Conservation (phyloP, 192 early-diverging fungal species). For the Dimargaris cristalligena region DNA sequence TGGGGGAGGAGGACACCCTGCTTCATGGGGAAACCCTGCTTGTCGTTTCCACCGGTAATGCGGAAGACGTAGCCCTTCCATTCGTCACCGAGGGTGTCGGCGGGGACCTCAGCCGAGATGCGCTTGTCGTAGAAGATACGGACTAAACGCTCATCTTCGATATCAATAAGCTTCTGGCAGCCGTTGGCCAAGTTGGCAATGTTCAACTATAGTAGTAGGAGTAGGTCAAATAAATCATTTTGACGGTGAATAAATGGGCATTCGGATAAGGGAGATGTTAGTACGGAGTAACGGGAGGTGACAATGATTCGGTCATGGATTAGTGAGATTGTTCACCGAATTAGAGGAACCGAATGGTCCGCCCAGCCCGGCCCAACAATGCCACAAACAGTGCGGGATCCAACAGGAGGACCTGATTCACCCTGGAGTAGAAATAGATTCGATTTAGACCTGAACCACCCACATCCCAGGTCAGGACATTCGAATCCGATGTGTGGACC, state of each 20-base stretch:
- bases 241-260: background rate
- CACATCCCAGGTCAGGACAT: too few species aligned
- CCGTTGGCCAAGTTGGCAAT: constrained; percentile 97
- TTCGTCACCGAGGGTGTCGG: constrained; percentile 92
- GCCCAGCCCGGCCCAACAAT: too few species aligned
- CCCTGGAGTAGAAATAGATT: too few species aligned
- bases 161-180: constrained; percentile 93
- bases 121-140: constrained; percentile 98
- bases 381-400: too few species aligned
- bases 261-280: background rate
- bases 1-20: constrained; percentile 78
- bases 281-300: background rate
- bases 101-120: constrained; percentile 89
- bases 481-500: too few species aligned
- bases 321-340: background rate
- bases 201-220: constrained; percentile 62
- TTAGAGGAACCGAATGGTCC: background rate
- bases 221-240: background rate
- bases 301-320: background rate
- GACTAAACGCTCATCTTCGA: constrained; percentile 86
- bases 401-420: too few species aligned
- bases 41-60: constrained; percentile 99
- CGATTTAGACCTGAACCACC: too few species aligned
- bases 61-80: constrained; percentile 99
- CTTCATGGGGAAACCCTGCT: constrained; percentile 99